Evolutionary conservation across 768 basidiomycete species (phyloP).

Genomic region (Rhizopogon sp.): DNA sequence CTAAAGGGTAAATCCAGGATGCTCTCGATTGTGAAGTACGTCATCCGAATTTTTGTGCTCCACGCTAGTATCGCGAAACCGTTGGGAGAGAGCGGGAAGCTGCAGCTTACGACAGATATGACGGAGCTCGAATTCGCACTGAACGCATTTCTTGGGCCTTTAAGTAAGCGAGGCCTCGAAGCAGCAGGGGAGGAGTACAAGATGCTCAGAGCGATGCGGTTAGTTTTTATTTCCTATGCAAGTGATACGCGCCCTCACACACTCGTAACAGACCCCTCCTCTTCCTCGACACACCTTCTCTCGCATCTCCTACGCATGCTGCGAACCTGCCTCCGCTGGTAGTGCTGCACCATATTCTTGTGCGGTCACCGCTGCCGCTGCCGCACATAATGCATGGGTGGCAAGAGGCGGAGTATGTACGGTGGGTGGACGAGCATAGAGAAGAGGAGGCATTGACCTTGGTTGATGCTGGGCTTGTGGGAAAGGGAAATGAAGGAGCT

Average conservation of each 20-base stretch:
- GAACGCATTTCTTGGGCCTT: conserved; percentile 64
- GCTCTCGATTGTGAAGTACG: conserved; percentile 65
- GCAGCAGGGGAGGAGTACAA: conserved; percentile 84
- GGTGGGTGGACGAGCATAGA: conserved; percentile 91
- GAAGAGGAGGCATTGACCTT: conserved; percentile 77
- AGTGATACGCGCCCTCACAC: background rate
- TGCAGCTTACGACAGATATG: conserved; percentile 95
- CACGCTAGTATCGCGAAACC: conserved; percentile 94
- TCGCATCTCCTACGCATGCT: conserved; percentile 65
- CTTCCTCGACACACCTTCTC: conserved; percentile 75
- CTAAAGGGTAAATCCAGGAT: conserved; percentile 36
- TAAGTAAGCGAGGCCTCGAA: conserved; percentile 63
- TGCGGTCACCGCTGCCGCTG: conserved; percentile 79
- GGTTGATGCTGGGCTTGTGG: conserved; percentile 59
- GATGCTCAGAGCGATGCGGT: conserved; percentile 84
- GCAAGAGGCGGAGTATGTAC: conserved; percentile 94
- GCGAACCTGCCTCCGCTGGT: conserved; percentile 79
- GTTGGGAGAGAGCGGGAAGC: conserved; percentile 87
- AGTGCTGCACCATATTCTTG: conserved; percentile 88
- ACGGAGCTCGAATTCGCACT: conserved; percentile 92
- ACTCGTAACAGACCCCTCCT: conserved; percentile 63
- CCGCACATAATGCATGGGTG: conserved; percentile 90
- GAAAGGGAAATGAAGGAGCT: conserved; percentile 28
- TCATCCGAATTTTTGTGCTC: conserved; percentile 82
- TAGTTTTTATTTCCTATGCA: conserved; percentile 14